A percentile compares a stretch with the other conserved stretches of the same genome.
These are phyloP conservation scores for Wickerhamiella nectarea DNA, from an alignment of 805 yeast species.

Conservation along the genomic window DNA sequence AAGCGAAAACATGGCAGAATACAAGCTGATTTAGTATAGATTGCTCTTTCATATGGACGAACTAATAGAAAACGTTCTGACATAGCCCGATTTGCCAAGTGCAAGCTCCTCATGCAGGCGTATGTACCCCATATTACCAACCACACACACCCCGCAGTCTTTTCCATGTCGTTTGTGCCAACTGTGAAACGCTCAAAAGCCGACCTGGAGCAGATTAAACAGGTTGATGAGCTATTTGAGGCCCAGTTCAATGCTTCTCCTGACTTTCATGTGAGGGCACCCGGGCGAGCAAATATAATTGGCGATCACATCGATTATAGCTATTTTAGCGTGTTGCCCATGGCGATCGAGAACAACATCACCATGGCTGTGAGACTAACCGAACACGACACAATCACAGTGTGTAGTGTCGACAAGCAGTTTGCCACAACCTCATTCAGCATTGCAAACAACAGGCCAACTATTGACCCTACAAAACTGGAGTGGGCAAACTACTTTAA, in stretches of 20 bases:
- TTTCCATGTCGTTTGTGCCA: conserved; percentile 3
- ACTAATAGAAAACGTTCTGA: too few species aligned
- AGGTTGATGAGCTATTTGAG: neutral
- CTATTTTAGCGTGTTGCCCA: conserved; percentile 52
- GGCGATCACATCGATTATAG: conserved; percentile 68
- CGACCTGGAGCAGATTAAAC: conserved; percentile 1
- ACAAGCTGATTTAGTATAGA: too few species aligned
- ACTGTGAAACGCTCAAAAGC: neutral
- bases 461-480: conserved; percentile 37
- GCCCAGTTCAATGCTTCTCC: conserved; percentile 19
- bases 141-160: neutral
- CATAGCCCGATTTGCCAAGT: too few species aligned
- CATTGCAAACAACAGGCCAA: conserved; percentile 20
- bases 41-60: too few species aligned
- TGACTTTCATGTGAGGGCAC: conserved; percentile 44
- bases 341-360: conserved; percentile 57
- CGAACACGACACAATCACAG: conserved; percentile 20
- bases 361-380: conserved; percentile 32
- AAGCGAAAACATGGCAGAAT: too few species aligned
- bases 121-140: neutral
- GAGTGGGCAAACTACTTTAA: conserved; percentile 60
- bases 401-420: conserved; percentile 27
- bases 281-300: conserved; percentile 64
- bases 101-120: neutral
- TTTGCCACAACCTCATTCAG: conserved; percentile 17